phyloP scores from a whole-genome alignment of 2,329 filamentous ascomycete species.

The Penicillium oxalicum region DNA sequence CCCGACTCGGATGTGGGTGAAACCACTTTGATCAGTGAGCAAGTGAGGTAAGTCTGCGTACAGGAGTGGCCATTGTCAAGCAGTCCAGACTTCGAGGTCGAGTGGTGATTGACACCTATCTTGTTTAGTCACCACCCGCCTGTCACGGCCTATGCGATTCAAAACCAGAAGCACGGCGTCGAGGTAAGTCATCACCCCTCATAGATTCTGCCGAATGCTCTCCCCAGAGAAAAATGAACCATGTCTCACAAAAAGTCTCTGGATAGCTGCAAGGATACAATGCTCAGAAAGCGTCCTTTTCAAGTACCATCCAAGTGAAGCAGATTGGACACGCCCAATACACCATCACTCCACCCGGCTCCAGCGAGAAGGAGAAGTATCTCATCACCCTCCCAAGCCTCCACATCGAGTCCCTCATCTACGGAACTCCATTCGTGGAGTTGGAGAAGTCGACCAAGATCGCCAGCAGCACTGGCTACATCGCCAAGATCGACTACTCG shows the following conservation, averaged over 20 bases:
- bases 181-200: conserved; percentile 33
- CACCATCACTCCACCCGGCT: conserved; percentile 56
- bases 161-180: conserved; percentile 77
- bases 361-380: conserved; percentile 61
- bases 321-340: conserved; percentile 85
- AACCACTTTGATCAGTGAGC: conserved; percentile 84
- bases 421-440: conserved; percentile 72
- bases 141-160: conserved; percentile 88
- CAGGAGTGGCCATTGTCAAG: too few species aligned
- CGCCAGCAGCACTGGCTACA: conserved; percentile 76
- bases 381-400: conserved; percentile 85
- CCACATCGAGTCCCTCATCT: conserved; percentile 88
- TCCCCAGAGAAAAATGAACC: too few species aligned
- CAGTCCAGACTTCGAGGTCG: too few species aligned
- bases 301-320: conserved; percentile 88
- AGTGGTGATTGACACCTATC: too few species aligned
- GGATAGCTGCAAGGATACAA: conserved; percentile 70
- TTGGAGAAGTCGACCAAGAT: conserved; percentile 82
- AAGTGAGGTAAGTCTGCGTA: conserved; percentile 59
- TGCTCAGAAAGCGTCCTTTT: conserved; percentile 92
- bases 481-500: conserved; percentile 84
- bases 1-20: conserved; percentile 63
- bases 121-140: conserved; percentile 72
- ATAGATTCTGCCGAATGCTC: too few species aligned
- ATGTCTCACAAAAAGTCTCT: background rate